Base-by-base conservation (phyloP, 441 rosid genomes). In the Raphanus hybrid region DNA sequence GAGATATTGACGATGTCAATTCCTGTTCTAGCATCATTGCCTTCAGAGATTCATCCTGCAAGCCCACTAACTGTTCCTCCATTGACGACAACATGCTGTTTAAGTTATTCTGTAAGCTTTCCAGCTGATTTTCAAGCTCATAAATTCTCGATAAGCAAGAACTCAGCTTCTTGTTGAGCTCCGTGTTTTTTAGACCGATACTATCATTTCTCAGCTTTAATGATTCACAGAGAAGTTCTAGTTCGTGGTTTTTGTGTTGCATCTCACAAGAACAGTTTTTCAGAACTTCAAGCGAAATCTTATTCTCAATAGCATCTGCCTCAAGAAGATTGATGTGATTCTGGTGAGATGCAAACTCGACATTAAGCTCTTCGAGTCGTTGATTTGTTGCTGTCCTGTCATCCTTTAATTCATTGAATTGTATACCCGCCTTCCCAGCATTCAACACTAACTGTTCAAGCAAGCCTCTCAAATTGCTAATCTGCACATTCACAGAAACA, bases 91-190 rank as follows among this genome's bases (percentile, higher is more conserved):
- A 77, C 77, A 74, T 79, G 78, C 87, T 86, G 69, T 86, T 84
- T 37, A 87, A 86, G 70, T 75, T 86, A 71, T 63, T 73, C 88
- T 82, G 93, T 67, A 86, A 85, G 70, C 84, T 90, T 78, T 70
- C 77, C 75, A 92, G 81, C 75, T 89, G 89, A 79, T 70, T 83
- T 82, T 91, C 90, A 83, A 96, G 83, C 71, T 81, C 87, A 15
- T 64, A 14, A 71, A 81, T 75, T 83, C 82, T 87, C 43, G 80
- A 76, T 79, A 82, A 75, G 73, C 71, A 84, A 72, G 79, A 80
- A n/a, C 50, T 67, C 80, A 90, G 71, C 75, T 86, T 87, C 83
- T 79, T 73, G 70, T 63, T 70, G 61, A 89, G 90, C 82, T 88
- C 87, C 43, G 54, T 57, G 83, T 87, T 92, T 82, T 88, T 89